phyloP scores from a whole-genome alignment of 352 stramenopile species.

The Globisporangium okanoganense region DNA sequence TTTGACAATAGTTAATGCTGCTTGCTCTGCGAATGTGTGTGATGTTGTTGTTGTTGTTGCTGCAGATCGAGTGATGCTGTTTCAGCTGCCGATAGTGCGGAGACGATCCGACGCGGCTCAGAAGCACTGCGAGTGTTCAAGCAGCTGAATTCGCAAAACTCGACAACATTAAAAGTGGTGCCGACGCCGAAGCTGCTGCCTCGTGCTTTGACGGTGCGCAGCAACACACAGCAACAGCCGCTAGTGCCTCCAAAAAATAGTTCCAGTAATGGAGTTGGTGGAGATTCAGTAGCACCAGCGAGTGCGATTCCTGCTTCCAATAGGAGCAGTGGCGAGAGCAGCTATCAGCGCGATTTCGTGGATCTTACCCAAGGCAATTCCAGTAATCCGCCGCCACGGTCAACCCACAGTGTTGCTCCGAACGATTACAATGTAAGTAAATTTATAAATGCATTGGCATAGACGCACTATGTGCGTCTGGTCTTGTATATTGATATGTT shows the following conservation, averaged over 20 bases:
- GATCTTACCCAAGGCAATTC: slow-evolving; percentile 20
- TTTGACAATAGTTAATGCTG: not conserved
- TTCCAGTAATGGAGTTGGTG: not conserved
- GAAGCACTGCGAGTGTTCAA: slow-evolving; percentile 24
- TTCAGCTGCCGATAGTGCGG: not conserved
- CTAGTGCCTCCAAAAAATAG: not conserved
- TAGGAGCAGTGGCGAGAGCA: not conserved
- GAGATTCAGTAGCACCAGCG: not conserved
- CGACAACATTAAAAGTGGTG: slow-evolving; percentile 29
- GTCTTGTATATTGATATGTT: not conserved
- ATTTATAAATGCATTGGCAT: not conserved
- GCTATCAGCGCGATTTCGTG: slow-evolving; percentile 17
- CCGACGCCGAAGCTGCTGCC: slow-evolving; percentile 23
- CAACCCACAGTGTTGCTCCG: not conserved
- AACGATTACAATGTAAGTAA: slow-evolving; percentile 2
- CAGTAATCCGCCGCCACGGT: not conserved
- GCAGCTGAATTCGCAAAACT: slow-evolving; percentile 13
- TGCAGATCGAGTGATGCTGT: not conserved
- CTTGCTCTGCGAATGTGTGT: not conserved
- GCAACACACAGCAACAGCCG: not conserved
- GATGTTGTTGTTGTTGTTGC: not conserved
- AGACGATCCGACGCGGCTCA: slow-evolving; percentile 40
- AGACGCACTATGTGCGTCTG: not conserved
- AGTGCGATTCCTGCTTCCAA: not conserved
- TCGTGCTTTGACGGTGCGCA: slow-evolving; percentile 3